These are phyloP conservation scores for Acanthamoeba lugdunensis DNA, from an alignment of 208 protist genomes.

Conservation along the genomic window DNA sequence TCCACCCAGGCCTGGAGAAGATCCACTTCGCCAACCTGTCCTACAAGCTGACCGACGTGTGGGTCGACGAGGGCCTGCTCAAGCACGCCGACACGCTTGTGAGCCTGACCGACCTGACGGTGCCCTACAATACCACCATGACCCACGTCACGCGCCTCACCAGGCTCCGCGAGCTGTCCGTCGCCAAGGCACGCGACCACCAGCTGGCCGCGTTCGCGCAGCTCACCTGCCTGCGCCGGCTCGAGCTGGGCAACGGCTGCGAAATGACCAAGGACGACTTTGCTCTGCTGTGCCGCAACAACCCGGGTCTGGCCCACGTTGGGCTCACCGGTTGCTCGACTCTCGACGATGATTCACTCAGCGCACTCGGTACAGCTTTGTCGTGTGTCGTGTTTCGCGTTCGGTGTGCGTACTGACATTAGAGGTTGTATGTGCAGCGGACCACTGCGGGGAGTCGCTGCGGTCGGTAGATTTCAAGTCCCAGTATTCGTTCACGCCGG, in stretches of 20 bases:
- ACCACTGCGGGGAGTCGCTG: slow-evolving; percentile 14
- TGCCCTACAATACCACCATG: slow-evolving; percentile 26
- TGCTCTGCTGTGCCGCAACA: slow-evolving; percentile 21
- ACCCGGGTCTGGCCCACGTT: not conserved
- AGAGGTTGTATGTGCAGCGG: not conserved
- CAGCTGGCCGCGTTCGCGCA: not conserved
- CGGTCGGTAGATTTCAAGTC: not conserved
- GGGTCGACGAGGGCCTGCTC: slow-evolving; percentile 31
- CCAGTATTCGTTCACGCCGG: not conserved
- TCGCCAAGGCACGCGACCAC: not conserved
- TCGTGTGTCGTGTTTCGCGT: not conserved
- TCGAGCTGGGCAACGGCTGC: not conserved
- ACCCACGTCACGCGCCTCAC: not conserved
- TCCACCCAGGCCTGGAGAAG: not conserved
- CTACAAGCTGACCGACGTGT: not conserved
- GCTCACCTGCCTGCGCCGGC: not conserved
- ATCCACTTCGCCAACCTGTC: not conserved
- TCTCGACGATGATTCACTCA: not conserved
- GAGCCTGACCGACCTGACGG: not conserved
- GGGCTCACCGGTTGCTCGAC: not conserved
- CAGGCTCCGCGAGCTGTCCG: not conserved
- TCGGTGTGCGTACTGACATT: not conserved
- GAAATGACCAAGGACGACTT: not conserved
- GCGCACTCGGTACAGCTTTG: not conserved
- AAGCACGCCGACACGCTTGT: slow-evolving; percentile 13